These are phyloP conservation scores for Bullera alba DNA, from an alignment of 768 basidiomycete genomes.

Conservation along the genomic window DNA sequence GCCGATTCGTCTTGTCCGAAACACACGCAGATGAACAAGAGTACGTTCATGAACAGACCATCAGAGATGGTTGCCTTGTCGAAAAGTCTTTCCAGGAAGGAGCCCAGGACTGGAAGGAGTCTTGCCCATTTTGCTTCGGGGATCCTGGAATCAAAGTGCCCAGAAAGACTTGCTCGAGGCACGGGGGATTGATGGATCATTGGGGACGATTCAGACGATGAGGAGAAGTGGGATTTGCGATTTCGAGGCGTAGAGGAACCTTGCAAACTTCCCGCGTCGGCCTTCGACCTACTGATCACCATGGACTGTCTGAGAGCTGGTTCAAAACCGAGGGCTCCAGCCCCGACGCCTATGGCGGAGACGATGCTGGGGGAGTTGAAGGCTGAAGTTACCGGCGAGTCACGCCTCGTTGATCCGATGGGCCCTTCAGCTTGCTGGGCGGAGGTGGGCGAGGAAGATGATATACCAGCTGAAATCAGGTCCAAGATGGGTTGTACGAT, in stretches of 20 bases:
- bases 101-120: constrained; percentile 13
- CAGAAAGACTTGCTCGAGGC: too few relatives aligned
- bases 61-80: constrained; percentile 15
- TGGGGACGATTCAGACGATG: constrained; percentile 5
- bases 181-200: neutral
- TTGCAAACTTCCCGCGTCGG: neutral
- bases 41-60: constrained; percentile 17
- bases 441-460: constrained; percentile 7
- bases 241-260: constrained; percentile 1
- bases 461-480: constrained; percentile 26
- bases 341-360: too few relatives aligned
- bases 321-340: constrained; percentile 9
- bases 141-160: too few relatives aligned
- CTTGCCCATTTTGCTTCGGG: constrained; percentile 22
- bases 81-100: constrained; percentile 23
- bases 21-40: constrained; percentile 24
- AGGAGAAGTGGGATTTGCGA: constrained; percentile 1
- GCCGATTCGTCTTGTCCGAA: constrained; percentile 25
- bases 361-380: constrained; percentile 12
- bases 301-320: constrained; percentile 6
- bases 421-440: neutral
- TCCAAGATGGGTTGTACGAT: constrained; percentile 31
- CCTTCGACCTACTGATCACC: neutral
- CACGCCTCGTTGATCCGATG: constrained; percentile 3
- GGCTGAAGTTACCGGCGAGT: constrained; percentile 7